phyloP scores from a whole-genome alignment of 768 basidiomycete genomes.

The Cystobasidium ongulense region DNA sequence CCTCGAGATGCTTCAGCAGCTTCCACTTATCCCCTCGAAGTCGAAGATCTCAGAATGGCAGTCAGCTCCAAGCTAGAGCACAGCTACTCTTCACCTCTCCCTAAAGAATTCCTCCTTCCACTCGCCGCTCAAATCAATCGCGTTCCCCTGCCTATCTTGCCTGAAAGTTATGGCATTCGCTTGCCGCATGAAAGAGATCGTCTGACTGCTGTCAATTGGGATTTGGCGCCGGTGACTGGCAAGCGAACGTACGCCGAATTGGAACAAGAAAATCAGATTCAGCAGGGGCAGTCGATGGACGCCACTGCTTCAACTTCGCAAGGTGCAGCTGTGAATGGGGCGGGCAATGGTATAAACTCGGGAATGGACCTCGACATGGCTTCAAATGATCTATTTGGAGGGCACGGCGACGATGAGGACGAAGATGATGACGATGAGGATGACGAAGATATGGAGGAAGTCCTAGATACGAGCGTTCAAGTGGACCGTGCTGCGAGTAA shows the following conservation, averaged over 20 bases:
- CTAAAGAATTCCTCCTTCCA: conserved; percentile 48
- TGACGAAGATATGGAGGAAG: conserved; percentile 26
- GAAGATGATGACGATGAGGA: conserved; percentile 21
- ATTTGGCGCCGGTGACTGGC: conserved; percentile 52
- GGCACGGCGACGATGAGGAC: conserved; percentile 26
- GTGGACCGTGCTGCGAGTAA: neutral
- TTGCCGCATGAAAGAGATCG: conserved; percentile 46
- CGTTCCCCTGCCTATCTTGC: conserved; percentile 46
- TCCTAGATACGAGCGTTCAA: conserved; percentile 6
- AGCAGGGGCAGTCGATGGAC: neutral
- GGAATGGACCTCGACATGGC: conserved; percentile 15
- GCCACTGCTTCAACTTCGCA: neutral
- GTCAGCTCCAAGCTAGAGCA: conserved; percentile 47
- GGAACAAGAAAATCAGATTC: neutral
- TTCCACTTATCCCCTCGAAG: conserved; percentile 7
- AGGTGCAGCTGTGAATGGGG: neutral
- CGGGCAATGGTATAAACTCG: neutral
- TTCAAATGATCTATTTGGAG: conserved; percentile 21
- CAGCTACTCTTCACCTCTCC: conserved; percentile 45
- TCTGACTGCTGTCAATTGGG: conserved; percentile 47
- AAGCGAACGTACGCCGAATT: conserved; percentile 50
- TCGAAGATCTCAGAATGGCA: conserved; percentile 48
- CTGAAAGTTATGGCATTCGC: conserved; percentile 48
- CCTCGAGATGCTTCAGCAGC: conserved; percentile 31
- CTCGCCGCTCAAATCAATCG: conserved; percentile 48